Evolutionary conservation across 805 yeast genomes (phyloP).

Genomic region (Zygosaccharomyces bisporus): DNA sequence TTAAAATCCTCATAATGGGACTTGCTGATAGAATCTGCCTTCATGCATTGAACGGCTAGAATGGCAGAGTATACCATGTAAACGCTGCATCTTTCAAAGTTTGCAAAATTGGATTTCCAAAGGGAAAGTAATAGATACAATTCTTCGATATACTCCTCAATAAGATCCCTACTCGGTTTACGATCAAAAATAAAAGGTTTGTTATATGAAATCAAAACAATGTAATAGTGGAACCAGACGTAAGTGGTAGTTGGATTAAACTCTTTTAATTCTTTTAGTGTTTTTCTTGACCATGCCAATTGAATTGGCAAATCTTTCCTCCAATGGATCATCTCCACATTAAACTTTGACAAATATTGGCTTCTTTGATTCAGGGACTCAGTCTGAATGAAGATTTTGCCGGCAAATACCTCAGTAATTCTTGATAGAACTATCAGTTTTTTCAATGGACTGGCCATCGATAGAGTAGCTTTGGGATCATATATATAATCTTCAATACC

Average conservation of each 20-base stretch:
- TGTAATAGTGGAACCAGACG: conserved; percentile 51
- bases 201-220: conserved; percentile 52
- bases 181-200: conserved; percentile 46
- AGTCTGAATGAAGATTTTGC: conserved; percentile 25
- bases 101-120: conserved; percentile 21
- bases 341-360: conserved; percentile 40
- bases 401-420: conserved; percentile 32
- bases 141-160: conserved; percentile 29
- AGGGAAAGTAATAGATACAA: conserved; percentile 18
- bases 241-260: conserved; percentile 48
- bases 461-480: conserved; percentile 23
- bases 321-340: conserved; percentile 47
- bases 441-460: conserved; percentile 32
- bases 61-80: conserved; percentile 32
- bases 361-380: conserved; percentile 35
- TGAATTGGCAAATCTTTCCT: conserved; percentile 42
- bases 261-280: conserved; percentile 36
- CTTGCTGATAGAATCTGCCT: conserved; percentile 21
- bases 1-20: conserved; percentile 17
- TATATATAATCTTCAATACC: conserved; percentile 55
- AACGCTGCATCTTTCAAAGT: conserved; percentile 26
- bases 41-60: conserved; percentile 30
- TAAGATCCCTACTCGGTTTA: conserved; percentile 19
- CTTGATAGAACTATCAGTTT: conserved; percentile 41
- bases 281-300: conserved; percentile 42